phyloP scores from a whole-genome alignment of 2,329 filamentous ascomycete species.

The Harringtonia aguacate region DNA sequence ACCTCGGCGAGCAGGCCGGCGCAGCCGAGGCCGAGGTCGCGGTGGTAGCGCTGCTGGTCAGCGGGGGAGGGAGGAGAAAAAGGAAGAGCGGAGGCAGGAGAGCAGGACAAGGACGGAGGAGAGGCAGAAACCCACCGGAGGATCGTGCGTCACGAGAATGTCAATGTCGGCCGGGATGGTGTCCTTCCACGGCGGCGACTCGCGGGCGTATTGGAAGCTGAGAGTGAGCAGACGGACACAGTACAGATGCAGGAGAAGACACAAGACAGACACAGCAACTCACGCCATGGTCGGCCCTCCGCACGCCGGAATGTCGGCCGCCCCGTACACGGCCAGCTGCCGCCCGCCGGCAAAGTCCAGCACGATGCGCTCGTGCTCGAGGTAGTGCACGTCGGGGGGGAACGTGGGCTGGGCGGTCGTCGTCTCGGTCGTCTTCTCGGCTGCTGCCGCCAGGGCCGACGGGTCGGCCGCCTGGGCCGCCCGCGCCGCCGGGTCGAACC shows the following conservation, averaged over 20 bases:
- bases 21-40: slow-evolving; percentile 60
- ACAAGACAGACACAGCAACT: neutral
- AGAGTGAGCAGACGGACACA: neutral
- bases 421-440: too few species aligned
- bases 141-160: slow-evolving; percentile 71
- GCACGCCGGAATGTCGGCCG: slow-evolving; percentile 67
- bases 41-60: slow-evolving; percentile 46
- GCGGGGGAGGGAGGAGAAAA: neutral
- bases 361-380: slow-evolving; percentile 57
- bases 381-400: slow-evolving; percentile 55
- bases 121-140: slow-evolving; percentile 45
- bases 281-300: slow-evolving; percentile 55
- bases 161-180: slow-evolving; percentile 64
- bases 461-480: slow-evolving; percentile 40
- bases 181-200: slow-evolving; percentile 59
- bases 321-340: slow-evolving; percentile 64
- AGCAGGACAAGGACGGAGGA: neutral
- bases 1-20: slow-evolving; percentile 59
- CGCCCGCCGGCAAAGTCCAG: slow-evolving; percentile 49
- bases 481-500: slow-evolving; percentile 60
- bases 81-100: neutral
- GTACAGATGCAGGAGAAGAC: neutral
- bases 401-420: slow-evolving; percentile 43
- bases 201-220: slow-evolving; percentile 62
- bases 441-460: too few species aligned